Percentiles rank a stretch among this genome's conserved stretches.
These are phyloP conservation scores for Boletus pseudo-olivaceus DNA, from an alignment of 768 basidiomycete genomes.

Conservation along the genomic window DNA sequence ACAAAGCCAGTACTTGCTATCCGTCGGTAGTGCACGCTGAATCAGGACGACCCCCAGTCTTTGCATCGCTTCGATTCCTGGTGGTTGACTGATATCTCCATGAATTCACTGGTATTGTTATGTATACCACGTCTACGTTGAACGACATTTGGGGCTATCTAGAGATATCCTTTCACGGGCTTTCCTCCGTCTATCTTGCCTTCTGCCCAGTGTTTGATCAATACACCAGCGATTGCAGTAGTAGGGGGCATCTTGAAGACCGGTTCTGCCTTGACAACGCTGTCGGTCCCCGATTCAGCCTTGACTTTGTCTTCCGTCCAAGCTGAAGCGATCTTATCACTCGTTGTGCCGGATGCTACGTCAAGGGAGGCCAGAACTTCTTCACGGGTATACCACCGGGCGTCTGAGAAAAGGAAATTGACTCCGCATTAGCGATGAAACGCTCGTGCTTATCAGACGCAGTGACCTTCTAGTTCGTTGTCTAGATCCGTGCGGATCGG, in stretches of 20 bases:
- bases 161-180: slow-evolving; percentile 43
- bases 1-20: too few species aligned
- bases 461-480: slow-evolving; percentile 85
- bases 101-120: too few species aligned
- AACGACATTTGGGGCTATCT: slow-evolving; percentile 19
- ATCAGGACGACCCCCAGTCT: too few species aligned
- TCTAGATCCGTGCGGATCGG: slow-evolving; percentile 84
- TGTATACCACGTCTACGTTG: too few species aligned
- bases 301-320: slow-evolving; percentile 22
- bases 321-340: slow-evolving; percentile 23
- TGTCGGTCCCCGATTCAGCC: slow-evolving; percentile 13
- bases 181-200: slow-evolving; percentile 45
- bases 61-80: too few species aligned
- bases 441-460: neutral
- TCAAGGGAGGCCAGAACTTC: slow-evolving; percentile 62
- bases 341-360: slow-evolving; percentile 27
- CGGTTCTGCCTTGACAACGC: too few species aligned
- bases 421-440: neutral
- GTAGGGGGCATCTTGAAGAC: slow-evolving; percentile 72
- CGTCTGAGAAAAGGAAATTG: slow-evolving; percentile 51
- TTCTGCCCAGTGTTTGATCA: slow-evolving; percentile 80
- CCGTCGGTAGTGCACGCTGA: too few species aligned
- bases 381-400: slow-evolving; percentile 80
- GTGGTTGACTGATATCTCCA: too few species aligned
- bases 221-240: slow-evolving; percentile 79